Base-by-base conservation (phyloP, 2,329 filamentous ascomycete genomes). In the Fonsecaea pugnacius region DNA sequence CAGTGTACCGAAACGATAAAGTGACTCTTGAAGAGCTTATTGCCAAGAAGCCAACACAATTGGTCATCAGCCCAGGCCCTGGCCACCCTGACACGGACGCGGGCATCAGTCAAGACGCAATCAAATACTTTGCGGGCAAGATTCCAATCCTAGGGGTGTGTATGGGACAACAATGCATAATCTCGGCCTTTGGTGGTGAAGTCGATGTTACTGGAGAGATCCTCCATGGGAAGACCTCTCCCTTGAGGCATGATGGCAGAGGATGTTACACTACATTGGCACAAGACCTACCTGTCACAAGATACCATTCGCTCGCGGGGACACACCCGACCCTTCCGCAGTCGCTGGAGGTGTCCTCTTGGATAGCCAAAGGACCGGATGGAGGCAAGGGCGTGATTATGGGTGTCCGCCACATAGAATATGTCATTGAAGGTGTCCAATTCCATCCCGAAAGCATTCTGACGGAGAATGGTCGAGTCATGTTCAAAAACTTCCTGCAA, bases 151-250 rank as follows among this genome's bases (percentile, higher is more conserved):
- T 99, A 58, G 95, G 95, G n/a, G 95, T 99, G 33, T 99, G 95
- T 75, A 98, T 99, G 94, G 95, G 95, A 71, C 89, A 97, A 88
- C 95, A 99, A 82, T 99, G 95, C 78, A 98, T 99, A 70, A 94
- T 96, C 75, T 91, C 95, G 60, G 89, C 92, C 35, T 98, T 96
- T 73, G 95, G 95, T 54, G 95, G 95, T 66, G 88, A 90, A 57
- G 95, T 99, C 56, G 89, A 89, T 75, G 94, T 92, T 64, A 96
- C 95, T 9, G 95, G 95, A 30, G 95, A 99, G 79, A 97, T 97
- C 73, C 82, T 99, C 60, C 95, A 99, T 74, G 95, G 95, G 72
- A 99, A 99, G 82, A 99, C 95, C 6, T 98, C 94, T 1, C 89
- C 90, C 57, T 82, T 99, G 73, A 86, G 87, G 46, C 95, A 99